Conservation (phyloP, 345 rosid genomes). For the Noccaea bulbosa region DNA sequence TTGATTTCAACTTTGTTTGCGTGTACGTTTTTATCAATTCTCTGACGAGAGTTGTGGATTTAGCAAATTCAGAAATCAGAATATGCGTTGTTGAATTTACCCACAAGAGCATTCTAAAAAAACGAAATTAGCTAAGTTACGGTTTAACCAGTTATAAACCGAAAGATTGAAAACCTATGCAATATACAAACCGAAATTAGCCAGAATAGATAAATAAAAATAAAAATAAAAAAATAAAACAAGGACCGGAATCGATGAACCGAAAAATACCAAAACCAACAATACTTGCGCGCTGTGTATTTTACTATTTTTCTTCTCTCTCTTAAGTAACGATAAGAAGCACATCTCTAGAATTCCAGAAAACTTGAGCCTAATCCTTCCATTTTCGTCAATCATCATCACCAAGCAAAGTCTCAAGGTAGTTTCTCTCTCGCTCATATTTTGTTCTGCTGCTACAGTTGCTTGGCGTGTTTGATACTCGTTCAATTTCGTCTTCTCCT, state of each 20-base stretch:
- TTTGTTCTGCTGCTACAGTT: background rate
- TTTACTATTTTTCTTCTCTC: no score
- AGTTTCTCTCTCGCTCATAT: background rate
- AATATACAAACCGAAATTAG: background rate
- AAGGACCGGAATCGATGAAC: background rate
- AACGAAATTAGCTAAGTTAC: background rate
- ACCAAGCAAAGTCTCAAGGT: conserved; percentile 37
- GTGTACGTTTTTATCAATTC: conserved; percentile 28
- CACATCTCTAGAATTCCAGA: conserved; percentile 16
- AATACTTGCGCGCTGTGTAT: no score
- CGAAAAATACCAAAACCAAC: no score
- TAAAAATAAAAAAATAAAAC: no score
- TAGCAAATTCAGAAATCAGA: background rate
- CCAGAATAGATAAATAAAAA: background rate
- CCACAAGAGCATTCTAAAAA: background rate
- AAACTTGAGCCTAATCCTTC: conserved; percentile 21
- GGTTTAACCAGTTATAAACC: background rate
- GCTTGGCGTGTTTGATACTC: conserved; percentile 3
- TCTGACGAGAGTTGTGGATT: background rate
- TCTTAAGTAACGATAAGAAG: background rate
- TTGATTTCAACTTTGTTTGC: conserved; percentile 27
- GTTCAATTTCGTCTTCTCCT: conserved; percentile 26
- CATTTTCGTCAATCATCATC: background rate
- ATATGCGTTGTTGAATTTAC: background rate
- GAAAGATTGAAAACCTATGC: background rate